Evolutionary conservation across 2,329 filamentous ascomycete genomes (phyloP), one percentile per base, ranked within the genome.

Genomic region (Pezizomycotina sp.): DNA sequence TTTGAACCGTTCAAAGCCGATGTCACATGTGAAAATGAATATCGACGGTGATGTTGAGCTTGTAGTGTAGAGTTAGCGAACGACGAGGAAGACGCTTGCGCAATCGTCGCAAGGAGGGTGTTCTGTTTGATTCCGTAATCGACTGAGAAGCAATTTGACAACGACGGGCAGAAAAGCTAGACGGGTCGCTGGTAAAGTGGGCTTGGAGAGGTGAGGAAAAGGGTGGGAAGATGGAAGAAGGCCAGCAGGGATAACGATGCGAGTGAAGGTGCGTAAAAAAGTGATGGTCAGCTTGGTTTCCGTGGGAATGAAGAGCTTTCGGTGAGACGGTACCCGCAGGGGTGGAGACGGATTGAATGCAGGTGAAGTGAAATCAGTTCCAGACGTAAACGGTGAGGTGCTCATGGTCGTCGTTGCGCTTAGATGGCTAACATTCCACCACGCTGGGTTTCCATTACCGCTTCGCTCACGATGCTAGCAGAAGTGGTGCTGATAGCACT

Each of bases 401-500:
- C 36, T 44, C 36, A 44, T 36, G n/a, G 41, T 44, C 5, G 41
- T 44, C 6, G 36, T 23, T 6, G 41, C 39, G 27, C 41, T 43
- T 5, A 62, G 19, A 27, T 42, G 43, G 35, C 44, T 44, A 25
- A 46, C 43, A 13, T 47, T 46, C 49, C 49, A 51, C 19, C 46
- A 47, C 4, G 42, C 42, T 48, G 47, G 15, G 80, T 81, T 57
- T 93, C 83, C 39, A 89, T 65, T 76, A 92, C 83, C 42, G 83
- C 73, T 55, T 95, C 89, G 58, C 81, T 91, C 56, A 84, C 79
- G 32, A 77, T 80, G 55, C 79, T 86, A 53, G 91, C 84, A 58
- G 84, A 95, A 41, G 80, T 81, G 27, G 81, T 92, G 61, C 86
- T 95, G 56, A 95, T 86, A 29, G 83, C 83, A 6, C 89, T 95